Evolutionary conservation across 2,329 filamentous ascomycete species (phyloP), one percentile per base, ranked within the genome.

Genomic region (Colletotrichum costaricense): DNA sequence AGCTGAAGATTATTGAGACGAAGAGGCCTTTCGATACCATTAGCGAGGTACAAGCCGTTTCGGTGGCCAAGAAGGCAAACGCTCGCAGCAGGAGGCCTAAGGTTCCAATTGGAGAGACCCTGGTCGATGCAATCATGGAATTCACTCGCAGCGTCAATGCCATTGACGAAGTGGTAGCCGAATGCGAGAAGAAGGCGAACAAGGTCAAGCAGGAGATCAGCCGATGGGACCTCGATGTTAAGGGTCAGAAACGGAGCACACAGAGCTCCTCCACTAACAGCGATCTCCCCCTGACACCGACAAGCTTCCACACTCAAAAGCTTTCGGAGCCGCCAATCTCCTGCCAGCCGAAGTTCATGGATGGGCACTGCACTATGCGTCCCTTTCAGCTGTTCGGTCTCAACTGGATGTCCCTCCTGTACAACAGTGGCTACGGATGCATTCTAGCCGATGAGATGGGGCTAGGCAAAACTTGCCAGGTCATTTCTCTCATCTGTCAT

Each of bases 401-500:
- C 64, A 98, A 98, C 80, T 99, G 97, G 97, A 89, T 99, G 79
- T 91, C 92, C 68, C 84, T 98, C 58, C 88, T 99, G 16, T 97
- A 95, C 84, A 88, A 92, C 65, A 92, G 94, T 71, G 88, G 92
- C 33, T 89, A 97, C 64, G 96, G 94, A 58, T 96, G 95, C 75
- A 98, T 99, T 69, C 87, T 99, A 22, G 97, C 97, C 2, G 97
- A 99, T 80, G 97, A 99, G 80, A 99, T 99, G 97, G 97, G 94
- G 64, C 86, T 96, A 54, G 97, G 97, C 58, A 99, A 99, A 86
- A 99, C 97, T 0, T 98, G 95, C 78, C 96, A 99, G 79, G 95
- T 98, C 74, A 98, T 99, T 77, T 92, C 95, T 0, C 95, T 99
- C 78, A 88, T 99, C 58, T 93, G 95, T 19, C 93, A 98, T 78